Conservation (phyloP, 2,329 filamentous ascomycete species). For the Phyllosticta paracitricarpa region DNA sequence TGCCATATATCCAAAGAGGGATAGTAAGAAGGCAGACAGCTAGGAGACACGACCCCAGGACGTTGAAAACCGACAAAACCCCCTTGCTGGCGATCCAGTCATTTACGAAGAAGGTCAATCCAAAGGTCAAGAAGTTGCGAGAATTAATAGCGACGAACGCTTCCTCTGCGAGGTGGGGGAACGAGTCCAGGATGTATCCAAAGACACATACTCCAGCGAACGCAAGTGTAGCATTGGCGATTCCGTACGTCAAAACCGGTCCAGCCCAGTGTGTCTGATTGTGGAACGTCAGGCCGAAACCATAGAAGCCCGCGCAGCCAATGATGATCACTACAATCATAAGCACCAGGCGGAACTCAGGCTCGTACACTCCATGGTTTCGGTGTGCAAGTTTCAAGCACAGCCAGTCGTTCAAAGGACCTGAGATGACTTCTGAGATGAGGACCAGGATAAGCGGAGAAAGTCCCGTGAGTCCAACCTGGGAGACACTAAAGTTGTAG, state of each 20-base stretch:
- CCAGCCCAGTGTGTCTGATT: slow-evolving; percentile 12
- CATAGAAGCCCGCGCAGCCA: slow-evolving; percentile 27
- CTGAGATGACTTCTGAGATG: slow-evolving; percentile 36
- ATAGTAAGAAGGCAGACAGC: slow-evolving; percentile 37
- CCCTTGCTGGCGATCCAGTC: slow-evolving; percentile 22
- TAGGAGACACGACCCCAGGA: slow-evolving; percentile 29
- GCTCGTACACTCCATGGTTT: slow-evolving; percentile 21
- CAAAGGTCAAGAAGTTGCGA: slow-evolving; percentile 39
- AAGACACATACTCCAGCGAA: slow-evolving; percentile 31
- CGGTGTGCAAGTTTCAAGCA: slow-evolving; percentile 18
- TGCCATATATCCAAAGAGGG: slow-evolving; percentile 42
- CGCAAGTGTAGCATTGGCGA: slow-evolving; percentile 35
- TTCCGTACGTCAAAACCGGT: slow-evolving; percentile 19
- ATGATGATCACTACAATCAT: slow-evolving; percentile 25
- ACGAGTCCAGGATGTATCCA: slow-evolving; percentile 42
- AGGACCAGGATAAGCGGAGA: slow-evolving; percentile 41
- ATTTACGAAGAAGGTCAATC: slow-evolving; percentile 32
- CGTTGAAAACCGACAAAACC: slow-evolving; percentile 19
- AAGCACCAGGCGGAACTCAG: slow-evolving; percentile 17
- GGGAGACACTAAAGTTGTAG: slow-evolving; percentile 39
- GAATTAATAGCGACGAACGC: slow-evolving; percentile 44
- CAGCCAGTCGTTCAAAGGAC: slow-evolving; percentile 37
- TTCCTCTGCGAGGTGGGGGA: slow-evolving; percentile 38
- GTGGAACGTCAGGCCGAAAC: slow-evolving; percentile 29
- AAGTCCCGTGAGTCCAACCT: slow-evolving; percentile 42